phyloP scores from a whole-genome alignment of 306 rosid species.

The Benincasa hispida region DNA sequence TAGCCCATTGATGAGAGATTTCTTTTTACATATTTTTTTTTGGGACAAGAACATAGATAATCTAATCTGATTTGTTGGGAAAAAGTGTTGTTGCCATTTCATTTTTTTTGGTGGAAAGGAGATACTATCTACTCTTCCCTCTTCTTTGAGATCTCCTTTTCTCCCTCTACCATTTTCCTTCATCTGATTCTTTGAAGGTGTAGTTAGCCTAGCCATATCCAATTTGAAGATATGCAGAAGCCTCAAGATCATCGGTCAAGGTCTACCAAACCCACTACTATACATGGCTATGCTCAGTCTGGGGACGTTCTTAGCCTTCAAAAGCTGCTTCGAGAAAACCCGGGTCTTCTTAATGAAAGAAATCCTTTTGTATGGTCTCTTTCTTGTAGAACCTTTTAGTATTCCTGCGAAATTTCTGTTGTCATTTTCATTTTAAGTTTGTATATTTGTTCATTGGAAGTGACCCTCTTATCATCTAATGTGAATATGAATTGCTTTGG shows the following conservation, averaged over 20 bases:
- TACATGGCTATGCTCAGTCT: conserved; percentile 59
- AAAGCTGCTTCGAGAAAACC: conserved; percentile 61
- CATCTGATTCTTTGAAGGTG: conserved; percentile 5
- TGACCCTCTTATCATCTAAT: not conserved
- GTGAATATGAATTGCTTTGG: not conserved
- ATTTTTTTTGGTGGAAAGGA: not conserved
- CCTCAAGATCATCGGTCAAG: conserved; percentile 51
- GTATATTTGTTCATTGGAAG: not conserved
- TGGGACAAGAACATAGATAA: not conserved
- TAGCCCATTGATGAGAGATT: not conserved
- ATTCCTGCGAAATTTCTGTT: not conserved
- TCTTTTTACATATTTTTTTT: not conserved
- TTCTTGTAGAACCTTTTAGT: not conserved
- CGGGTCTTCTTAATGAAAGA: conserved; percentile 61
- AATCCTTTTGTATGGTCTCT: conserved; percentile 65
- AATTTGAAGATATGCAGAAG: conserved; percentile 35
- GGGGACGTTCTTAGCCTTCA: conserved; percentile 67
- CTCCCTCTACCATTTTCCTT: not conserved
- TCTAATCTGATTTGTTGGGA: not conserved
- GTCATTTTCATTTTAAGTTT: not conserved
- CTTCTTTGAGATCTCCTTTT: not conserved
- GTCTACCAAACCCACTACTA: conserved; percentile 58
- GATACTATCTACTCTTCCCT: not conserved
- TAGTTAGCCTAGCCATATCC: not conserved
- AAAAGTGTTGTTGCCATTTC: not conserved